phyloP scores from a whole-genome alignment of 441 rosid genomes.

The Rhodomyrtus psidioides region DNA sequence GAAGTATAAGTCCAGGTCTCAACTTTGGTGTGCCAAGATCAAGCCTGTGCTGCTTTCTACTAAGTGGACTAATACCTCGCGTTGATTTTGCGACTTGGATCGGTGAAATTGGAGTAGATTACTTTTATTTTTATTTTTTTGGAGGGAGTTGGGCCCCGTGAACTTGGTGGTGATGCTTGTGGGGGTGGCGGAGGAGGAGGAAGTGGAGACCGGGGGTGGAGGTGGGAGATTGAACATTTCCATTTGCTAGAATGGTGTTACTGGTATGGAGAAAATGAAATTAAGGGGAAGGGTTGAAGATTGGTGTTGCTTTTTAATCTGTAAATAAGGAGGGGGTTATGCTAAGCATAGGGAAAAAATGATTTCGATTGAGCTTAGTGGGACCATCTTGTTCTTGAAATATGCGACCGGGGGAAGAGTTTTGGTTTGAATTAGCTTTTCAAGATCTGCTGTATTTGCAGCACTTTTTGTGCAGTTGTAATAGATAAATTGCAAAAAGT shows the following conservation, averaged over 20 bases:
- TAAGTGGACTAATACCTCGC: too few relatives aligned
- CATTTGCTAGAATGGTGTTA: neutral
- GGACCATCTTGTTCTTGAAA: neutral
- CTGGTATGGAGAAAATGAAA: neutral
- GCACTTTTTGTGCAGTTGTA: neutral
- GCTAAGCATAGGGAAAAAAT: neutral
- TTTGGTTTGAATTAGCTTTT: neutral
- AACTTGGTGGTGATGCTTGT: neutral
- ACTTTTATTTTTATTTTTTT: too few relatives aligned
- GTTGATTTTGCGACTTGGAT: neutral
- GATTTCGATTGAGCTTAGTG: neutral
- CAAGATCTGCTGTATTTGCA: neutral
- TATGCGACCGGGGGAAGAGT: neutral
- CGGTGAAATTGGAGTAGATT: neutral
- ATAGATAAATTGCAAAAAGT: neutral
- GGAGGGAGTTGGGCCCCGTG: neutral
- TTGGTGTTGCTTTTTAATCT: neutral
- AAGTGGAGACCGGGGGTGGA: neutral
- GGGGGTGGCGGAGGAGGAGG: neutral
- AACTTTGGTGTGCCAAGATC: too few relatives aligned
- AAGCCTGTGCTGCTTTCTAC: too few relatives aligned
- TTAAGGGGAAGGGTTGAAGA: neutral
- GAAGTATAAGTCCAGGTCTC: slow-evolving; percentile 13
- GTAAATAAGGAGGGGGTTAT: neutral
- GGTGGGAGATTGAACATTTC: neutral